Conservation (phyloP, 768 basidiomycete species). For the Auricularia sp. region DNA sequence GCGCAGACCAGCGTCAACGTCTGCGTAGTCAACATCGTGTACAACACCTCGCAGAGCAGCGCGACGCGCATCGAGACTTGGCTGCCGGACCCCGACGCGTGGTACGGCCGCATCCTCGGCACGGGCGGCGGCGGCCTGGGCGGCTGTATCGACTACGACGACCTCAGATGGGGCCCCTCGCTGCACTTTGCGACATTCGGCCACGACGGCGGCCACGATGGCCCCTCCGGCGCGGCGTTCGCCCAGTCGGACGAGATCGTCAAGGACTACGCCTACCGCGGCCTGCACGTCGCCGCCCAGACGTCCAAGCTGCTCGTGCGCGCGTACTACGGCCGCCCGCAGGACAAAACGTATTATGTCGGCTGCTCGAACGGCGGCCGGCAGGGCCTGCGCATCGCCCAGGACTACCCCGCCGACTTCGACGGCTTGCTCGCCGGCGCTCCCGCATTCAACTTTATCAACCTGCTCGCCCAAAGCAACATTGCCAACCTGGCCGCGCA, state of each 20-base stretch:
- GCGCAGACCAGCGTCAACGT: too few relatives aligned
- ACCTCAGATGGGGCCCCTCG: constrained; percentile 13
- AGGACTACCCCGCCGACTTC: constrained; percentile 24
- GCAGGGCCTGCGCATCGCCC: constrained; percentile 19
- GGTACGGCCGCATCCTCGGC: too few relatives aligned
- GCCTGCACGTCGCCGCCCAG: constrained; percentile 19
- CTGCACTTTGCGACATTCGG: constrained; percentile 18
- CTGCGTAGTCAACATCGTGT: too few relatives aligned
- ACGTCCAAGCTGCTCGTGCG: constrained; percentile 19
- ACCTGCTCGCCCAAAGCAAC: too few relatives aligned
- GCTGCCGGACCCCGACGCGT: too few relatives aligned
- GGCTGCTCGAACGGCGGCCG: constrained; percentile 25
- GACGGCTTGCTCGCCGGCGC: constrained; percentile 24
- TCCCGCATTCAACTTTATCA: constrained; percentile 18
- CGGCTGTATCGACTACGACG: constrained; percentile 10
- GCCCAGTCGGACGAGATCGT: constrained; percentile 17
- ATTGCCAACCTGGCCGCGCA: too few relatives aligned
- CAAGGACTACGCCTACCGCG: constrained; percentile 20
- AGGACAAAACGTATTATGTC: constrained; percentile 19
- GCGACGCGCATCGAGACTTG: too few relatives aligned
- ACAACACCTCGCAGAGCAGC: too few relatives aligned
- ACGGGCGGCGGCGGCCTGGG: too few relatives aligned
- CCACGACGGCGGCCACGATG: constrained; percentile 20
- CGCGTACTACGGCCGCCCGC: constrained; percentile 16
- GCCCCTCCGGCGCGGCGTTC: constrained; percentile 11